A percentile compares a stretch with the other conserved stretches of the same genome.
Conservation (phyloP, 2,329 filamentous ascomycete genomes). For the Sporothrix curviconia region DNA sequence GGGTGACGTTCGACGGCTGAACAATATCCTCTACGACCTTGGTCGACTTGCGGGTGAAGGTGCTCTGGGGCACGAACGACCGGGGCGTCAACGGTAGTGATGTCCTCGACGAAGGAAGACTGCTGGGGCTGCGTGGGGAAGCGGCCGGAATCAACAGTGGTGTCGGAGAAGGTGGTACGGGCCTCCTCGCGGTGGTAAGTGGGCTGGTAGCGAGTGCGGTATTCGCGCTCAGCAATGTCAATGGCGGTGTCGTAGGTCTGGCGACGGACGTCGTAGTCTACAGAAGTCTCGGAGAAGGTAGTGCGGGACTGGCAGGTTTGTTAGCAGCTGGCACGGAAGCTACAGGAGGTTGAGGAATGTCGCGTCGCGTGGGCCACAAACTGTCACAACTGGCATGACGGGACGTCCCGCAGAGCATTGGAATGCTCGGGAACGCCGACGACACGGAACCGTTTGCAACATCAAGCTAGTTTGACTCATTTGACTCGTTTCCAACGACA, state of each 20-base stretch:
- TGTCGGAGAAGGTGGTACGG: conserved; percentile 25
- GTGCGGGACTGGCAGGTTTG: conserved; percentile 28
- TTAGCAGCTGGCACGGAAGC: not conserved
- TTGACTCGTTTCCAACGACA: conserved; percentile 4
- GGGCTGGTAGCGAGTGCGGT: conserved; percentile 55
- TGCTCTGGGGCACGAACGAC: conserved; percentile 33
- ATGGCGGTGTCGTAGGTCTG: conserved; percentile 45
- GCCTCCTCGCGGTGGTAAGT: conserved; percentile 35
- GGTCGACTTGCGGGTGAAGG: conserved; percentile 48
- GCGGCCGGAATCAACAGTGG: conserved; percentile 31
- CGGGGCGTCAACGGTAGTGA: conserved; percentile 46
- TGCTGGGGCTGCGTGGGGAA: conserved; percentile 31
- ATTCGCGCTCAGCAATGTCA: conserved; percentile 60
- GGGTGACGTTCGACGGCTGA: conserved; percentile 35
- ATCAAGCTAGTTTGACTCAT: not conserved
- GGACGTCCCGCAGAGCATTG: conserved; percentile 4
- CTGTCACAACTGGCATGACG: conserved; percentile 13
- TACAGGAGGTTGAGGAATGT: not conserved
- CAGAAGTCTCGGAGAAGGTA: conserved; percentile 55
- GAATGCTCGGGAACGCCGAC: not conserved
- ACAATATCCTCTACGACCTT: conserved; percentile 61
- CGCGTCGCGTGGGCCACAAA: too few relatives aligned
- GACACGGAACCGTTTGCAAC: not conserved
- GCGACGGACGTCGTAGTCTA: conserved; percentile 55
- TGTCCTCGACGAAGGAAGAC: conserved; percentile 44